Conservation (phyloP, 495 filamentous ascomycete species). For the Penicillium salamii region DNA sequence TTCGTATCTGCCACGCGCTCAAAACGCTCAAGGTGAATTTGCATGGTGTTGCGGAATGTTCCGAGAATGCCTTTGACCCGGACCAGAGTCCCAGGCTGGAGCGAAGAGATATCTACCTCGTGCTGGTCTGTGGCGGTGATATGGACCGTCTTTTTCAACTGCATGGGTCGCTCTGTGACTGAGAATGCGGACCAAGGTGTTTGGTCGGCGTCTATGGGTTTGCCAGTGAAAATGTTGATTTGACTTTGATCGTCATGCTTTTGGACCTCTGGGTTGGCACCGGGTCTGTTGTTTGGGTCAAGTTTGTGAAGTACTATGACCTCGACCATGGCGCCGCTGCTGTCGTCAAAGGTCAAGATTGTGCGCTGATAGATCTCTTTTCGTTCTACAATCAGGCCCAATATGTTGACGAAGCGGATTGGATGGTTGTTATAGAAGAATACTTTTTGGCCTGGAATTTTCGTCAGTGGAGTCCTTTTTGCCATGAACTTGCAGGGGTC, state of each 20-base stretch:
- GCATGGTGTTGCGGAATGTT: constrained; percentile 58
- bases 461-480: constrained; percentile 4
- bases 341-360: constrained; percentile 78
- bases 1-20: constrained; percentile 58
- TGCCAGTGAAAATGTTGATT: constrained; percentile 1
- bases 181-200: constrained; percentile 2
- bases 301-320: constrained; percentile 32
- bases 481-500: neutral
- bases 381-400: constrained; percentile 73
- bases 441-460: constrained; percentile 58
- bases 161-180: neutral
- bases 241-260: neutral
- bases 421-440: constrained; percentile 88
- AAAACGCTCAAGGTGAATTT: constrained; percentile 70
- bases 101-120: constrained; percentile 35
- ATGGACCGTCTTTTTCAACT: neutral
- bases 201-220: neutral
- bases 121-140: constrained; percentile 5
- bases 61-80: constrained; percentile 75
- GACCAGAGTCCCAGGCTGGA: constrained; percentile 67
- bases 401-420: constrained; percentile 76
- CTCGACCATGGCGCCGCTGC: constrained; percentile 76
- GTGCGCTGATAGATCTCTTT: constrained; percentile 59
- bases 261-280: constrained; percentile 6
- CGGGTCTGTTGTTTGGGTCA: constrained; percentile 4